These are phyloP conservation scores for Cymbopogon citratus DNA, from an alignment of 176 grass and related monocot species.

Conservation along the genomic window DNA sequence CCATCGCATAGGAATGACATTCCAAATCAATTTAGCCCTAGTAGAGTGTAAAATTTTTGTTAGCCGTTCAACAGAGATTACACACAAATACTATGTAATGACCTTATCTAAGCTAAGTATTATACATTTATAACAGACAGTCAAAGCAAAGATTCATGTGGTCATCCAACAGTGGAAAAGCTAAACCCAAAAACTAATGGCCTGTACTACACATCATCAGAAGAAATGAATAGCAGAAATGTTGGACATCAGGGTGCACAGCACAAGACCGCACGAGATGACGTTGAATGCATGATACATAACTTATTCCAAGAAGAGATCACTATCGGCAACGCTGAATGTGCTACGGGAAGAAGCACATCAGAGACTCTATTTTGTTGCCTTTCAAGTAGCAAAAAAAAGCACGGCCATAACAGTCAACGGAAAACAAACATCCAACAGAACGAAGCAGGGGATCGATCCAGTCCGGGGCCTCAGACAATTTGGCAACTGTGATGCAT, in stretches of 20 bases:
- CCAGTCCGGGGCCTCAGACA: too few species aligned
- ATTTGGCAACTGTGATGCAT: too few species aligned
- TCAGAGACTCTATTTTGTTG: conserved; percentile 93
- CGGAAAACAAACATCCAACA: background rate
- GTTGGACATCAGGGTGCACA: conserved; percentile 35
- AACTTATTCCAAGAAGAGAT: conserved; percentile 31
- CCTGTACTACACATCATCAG: too few species aligned
- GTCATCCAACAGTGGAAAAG: background rate
- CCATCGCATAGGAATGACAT: background rate
- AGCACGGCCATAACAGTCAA: too few species aligned
- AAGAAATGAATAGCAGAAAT: too few species aligned
- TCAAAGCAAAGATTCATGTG: background rate
- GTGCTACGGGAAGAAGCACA: conserved; percentile 48
- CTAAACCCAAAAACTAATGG: too few species aligned
- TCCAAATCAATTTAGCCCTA: background rate
- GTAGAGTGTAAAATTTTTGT: background rate
- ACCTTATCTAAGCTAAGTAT: background rate
- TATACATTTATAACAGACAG: background rate
- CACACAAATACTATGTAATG: background rate
- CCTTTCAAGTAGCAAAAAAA: background rate
- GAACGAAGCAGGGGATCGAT: background rate
- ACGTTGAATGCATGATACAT: conserved; percentile 40
- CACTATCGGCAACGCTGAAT: conserved; percentile 65
- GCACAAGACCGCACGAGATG: background rate
- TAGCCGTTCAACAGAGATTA: background rate